Evolutionary conservation across 345 rosid species (phyloP), one percentile per base, ranked within the genome.

Genomic region (Cardamine resedifolia): DNA sequence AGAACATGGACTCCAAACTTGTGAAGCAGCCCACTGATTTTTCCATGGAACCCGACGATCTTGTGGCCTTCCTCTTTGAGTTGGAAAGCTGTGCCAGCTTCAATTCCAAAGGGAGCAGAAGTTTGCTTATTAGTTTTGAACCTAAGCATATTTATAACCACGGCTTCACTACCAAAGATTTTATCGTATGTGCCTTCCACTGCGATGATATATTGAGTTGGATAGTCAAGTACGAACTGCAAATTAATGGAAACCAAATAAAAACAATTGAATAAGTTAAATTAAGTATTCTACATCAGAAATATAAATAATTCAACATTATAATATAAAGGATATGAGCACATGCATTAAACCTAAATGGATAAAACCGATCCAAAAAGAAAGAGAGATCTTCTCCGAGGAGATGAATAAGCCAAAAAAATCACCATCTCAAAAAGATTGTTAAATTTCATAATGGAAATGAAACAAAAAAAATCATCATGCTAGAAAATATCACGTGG

Each of bases 1-100:
- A 39, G 44, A 27, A 76, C 59, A 70, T 70, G 57, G 43, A 70
- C 79, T 34, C 79, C 79, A 57, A 76, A 8, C 49, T 70, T 43
- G 64, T 70, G 65, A 63, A 76, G 70, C 19, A 61, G 3, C 0
- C 57, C 23, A 41, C 66, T 38, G 3, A 44, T 43, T 28, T 49
- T 76, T 56, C 79, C 79, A 64, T 76, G 79, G 67, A 76, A 76
- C 14, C 79, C 79, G 0, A 76, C 79, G 11, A 76, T 70, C 27
- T 76, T 76, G 64, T 55, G 18, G 5, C 62, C 70, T 34, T 62
- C 63, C 15, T 52, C 20, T 45, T 41, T 31, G 23, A 76, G 49
- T 5, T 12, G 58, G 12, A 76, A 76, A 44, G 64, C 4, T 62
- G 64, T 41, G 24, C 71, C 71, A 26, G 64, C 62, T 52, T 55